Evolutionary conservation across 1,139 yeast species (phyloP), one percentile per base, ranked within the genome.

Genomic region (Saccharomyces pastorianus): DNA sequence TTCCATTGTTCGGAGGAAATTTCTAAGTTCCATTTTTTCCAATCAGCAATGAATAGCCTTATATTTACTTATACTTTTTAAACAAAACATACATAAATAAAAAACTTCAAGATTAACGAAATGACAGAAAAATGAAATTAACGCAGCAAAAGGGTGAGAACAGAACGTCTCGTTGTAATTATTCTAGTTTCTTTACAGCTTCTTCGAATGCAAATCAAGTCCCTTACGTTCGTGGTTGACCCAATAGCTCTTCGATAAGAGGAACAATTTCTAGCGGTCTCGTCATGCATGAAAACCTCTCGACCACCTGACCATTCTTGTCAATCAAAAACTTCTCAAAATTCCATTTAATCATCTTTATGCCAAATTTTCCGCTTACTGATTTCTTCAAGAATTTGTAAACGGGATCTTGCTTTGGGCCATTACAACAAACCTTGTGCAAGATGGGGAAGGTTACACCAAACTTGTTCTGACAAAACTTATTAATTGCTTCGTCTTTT

Each of bases 351-450:
- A 83, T 73, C 3, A 88, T 88, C 57, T 72, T 76, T 67, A 84
- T 82, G 4, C 89, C 89, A 46, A 83, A 65, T 4, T 74, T 58
- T 23, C 84, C 85, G 44, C 76, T 59, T 71, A 81, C 82, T 64
- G 82, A 66, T 31, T 69, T 51, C 76, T 90, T 90, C 68, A 90
- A 77, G 73, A 69, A 88, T 63, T 76, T 75, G 75, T 82, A 90
- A 34, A 90, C 87, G 5, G 88, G 84, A 64, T 83, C 86, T 27
- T 87, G 81, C 23, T 81, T 71, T 63, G 76, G 73, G 28, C 97
- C 97, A 69, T 90, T 90, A 59, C 90, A 96, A 29, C 86, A 86
- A 56, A 87, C 69, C 73, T 88, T 88, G 67, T 78, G 76, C 79
- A 89, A 76, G 32, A 90, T 79, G 26, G 69, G 70, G 61, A 69